Base-by-base conservation (phyloP, 257 asterid genomes). In the Paraleonurus japonicus region DNA sequence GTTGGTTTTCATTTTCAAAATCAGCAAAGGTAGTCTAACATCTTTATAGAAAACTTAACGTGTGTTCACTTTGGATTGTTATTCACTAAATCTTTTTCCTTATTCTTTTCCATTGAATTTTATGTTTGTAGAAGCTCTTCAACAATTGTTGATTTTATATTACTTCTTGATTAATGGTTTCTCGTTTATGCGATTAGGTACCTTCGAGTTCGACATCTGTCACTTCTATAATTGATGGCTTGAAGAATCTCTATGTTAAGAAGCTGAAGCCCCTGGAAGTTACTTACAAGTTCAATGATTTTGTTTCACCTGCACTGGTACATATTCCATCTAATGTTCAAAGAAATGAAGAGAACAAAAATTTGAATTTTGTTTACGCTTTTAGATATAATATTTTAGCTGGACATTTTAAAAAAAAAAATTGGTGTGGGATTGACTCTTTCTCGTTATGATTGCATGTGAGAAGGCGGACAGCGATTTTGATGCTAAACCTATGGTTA, bases 401-500 rank as follows among this genome's bases (percentile, higher is more conserved):
- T 68, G 17, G 27, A 30, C 35, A 70, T 37, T 53, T n/a, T n/a
- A 59, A 26, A 28, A 27, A 7, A 30, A 3, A 73, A 61, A 26
- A 11, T 3, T 50, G 53, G 11, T 51, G 13, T 53, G 13, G 47
- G 57, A 27, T 35, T 61, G 69, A 74, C 75, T 45, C 75, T 58
- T 66, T 30, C 50, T 48, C 39, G 3, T 26, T 20, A 61, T 81
- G 69, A 24, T 48, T 61, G 27, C 73, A n/a, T 67, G 35, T 35
- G 67, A 59, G 53, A 51, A 74, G 81, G 65, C 86, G n/a, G 79
- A 72, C 73, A 88, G 95, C 50, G 97, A 90, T 76, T 90, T 90
- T 75, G 97, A 90, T 68, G 95, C 93, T 61, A 90, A 86, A 82
- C 93, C 97, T 2, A 90, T 90, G 97, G 95, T 88, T 76, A 88